Evolutionary conservation across 208 protist genomes (phyloP).

Genomic region (Borovskyia barvae): DNA sequence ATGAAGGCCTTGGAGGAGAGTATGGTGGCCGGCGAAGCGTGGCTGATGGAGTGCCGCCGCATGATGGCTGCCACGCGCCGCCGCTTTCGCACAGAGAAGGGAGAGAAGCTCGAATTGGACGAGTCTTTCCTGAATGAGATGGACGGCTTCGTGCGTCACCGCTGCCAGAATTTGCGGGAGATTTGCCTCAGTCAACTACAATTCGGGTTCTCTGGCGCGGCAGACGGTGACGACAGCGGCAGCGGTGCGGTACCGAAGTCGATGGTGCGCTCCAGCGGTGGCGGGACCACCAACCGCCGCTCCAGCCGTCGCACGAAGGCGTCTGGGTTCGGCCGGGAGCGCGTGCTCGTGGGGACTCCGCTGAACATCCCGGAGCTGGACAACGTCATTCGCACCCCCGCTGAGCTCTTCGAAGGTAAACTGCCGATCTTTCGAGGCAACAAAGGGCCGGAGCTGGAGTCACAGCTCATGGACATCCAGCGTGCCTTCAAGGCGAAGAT

Average conservation of each 20-base stretch:
- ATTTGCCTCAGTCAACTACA: constrained; percentile 97
- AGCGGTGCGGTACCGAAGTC: constrained; percentile 8
- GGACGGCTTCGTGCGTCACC: constrained; percentile 96
- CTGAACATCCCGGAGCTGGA: constrained; percentile 79
- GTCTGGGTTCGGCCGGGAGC: constrained; percentile 26
- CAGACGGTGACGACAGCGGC: constrained; percentile 17
- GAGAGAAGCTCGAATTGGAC: constrained; percentile 91
- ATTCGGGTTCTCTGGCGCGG: constrained; percentile 89
- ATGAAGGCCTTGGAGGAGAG: constrained; percentile 93
- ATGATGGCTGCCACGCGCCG: constrained; percentile 84
- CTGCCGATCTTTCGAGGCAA: constrained; percentile 94
- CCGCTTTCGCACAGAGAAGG: constrained; percentile 76
- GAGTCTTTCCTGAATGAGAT: constrained; percentile 96
- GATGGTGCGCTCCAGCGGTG: constrained; percentile 8
- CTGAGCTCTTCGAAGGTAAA: constrained; percentile 55
- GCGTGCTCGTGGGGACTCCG: constrained; percentile 25
- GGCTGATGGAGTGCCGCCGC: constrained; percentile 89
- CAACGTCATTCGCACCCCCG: constrained; percentile 22
- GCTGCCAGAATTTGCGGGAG: constrained; percentile 95
- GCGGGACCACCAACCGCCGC: constrained; percentile 1
- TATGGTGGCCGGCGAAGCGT: constrained; percentile 89
- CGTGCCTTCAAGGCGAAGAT: constrained; percentile 92
- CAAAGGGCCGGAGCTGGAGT: constrained; percentile 94
- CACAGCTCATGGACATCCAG: constrained; percentile 95
- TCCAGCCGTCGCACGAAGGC: constrained; percentile 18